phyloP scores from a whole-genome alignment of 352 stramenopile genomes.

The Thalassiosira sp. region DNA sequence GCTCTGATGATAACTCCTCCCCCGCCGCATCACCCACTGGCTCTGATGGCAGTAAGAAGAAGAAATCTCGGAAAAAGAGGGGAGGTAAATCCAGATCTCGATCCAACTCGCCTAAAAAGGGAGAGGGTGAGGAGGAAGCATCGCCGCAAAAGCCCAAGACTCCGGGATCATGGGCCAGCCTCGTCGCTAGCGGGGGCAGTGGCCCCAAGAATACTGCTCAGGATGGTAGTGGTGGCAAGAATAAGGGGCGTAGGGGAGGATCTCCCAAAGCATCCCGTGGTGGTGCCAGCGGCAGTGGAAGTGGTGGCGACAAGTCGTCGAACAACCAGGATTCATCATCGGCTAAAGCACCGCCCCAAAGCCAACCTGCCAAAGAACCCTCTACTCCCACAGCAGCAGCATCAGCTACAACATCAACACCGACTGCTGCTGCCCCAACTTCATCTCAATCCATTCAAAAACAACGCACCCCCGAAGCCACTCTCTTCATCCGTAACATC shows the following conservation, averaged over 20 bases:
- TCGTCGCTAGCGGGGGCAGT: slow-evolving; percentile 66
- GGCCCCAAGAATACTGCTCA: slow-evolving; percentile 11
- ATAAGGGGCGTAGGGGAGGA: slow-evolving; percentile 9
- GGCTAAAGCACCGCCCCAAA: slow-evolving; percentile 32
- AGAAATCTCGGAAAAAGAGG: slow-evolving; percentile 37
- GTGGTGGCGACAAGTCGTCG: slow-evolving; percentile 21
- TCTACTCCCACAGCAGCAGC: slow-evolving; percentile 2
- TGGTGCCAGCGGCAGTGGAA: background rate
- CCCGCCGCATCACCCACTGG: slow-evolving; percentile 10
- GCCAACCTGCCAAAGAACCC: slow-evolving; percentile 23
- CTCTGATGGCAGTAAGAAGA: slow-evolving; percentile 23
- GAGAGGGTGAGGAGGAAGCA: slow-evolving; percentile 25
- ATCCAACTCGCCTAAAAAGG: slow-evolving; percentile 34
- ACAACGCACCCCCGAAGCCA: slow-evolving; percentile 65
- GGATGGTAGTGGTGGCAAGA: slow-evolving; percentile 4
- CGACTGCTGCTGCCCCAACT: slow-evolving; percentile 7
- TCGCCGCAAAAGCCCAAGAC: slow-evolving; percentile 59
- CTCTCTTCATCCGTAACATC: slow-evolving; percentile 80
- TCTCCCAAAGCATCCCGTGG: slow-evolving; percentile 17
- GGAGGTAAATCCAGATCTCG: slow-evolving; percentile 29
- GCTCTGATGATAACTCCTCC: slow-evolving; percentile 30
- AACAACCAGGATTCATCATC: slow-evolving; percentile 22
- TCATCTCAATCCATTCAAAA: slow-evolving; percentile 12
- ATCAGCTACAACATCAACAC: slow-evolving; percentile 9
- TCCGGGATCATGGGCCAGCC: slow-evolving; percentile 73